phyloP scores from a whole-genome alignment of 1,284 basidiomycete species.

The Marasmius fiardii region DNA sequence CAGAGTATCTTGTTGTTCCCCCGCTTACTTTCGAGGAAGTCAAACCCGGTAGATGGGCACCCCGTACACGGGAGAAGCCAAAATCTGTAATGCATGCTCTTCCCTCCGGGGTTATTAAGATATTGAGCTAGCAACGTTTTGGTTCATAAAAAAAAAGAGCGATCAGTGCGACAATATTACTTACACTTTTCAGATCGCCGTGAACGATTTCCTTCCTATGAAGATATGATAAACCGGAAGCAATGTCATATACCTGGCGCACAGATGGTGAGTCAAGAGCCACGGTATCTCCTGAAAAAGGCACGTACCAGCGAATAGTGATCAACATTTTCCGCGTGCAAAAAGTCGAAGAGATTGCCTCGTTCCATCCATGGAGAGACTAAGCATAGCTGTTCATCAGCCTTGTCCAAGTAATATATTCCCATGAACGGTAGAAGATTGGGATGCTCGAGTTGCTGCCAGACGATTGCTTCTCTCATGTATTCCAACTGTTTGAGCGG shows the following conservation, averaged over 20 bases:
- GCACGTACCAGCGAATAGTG: constrained; percentile 20
- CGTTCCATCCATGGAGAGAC: constrained; percentile 29
- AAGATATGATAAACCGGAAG: neutral
- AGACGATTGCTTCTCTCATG: neutral
- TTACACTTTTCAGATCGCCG: neutral
- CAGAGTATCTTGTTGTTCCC: neutral
- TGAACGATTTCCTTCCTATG: neutral
- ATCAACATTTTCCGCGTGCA: constrained; percentile 19
- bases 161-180: neutral
- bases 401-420: neutral
- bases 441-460: neutral
- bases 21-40: neutral
- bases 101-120: neutral
- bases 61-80: neutral
- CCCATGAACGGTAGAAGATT: neutral
- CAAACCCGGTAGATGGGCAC: neutral
- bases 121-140: neutral
- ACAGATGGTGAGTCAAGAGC: neutral
- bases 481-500: too few species aligned
- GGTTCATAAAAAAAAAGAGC: too few species aligned
- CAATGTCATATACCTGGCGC: neutral
- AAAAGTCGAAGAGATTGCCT: constrained; percentile 27
- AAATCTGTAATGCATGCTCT: neutral
- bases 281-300: neutral
- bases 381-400: neutral